Evolutionary conservation across 2,329 filamentous ascomycete genomes (phyloP).

Genomic region (Lanzia echinophila): DNA sequence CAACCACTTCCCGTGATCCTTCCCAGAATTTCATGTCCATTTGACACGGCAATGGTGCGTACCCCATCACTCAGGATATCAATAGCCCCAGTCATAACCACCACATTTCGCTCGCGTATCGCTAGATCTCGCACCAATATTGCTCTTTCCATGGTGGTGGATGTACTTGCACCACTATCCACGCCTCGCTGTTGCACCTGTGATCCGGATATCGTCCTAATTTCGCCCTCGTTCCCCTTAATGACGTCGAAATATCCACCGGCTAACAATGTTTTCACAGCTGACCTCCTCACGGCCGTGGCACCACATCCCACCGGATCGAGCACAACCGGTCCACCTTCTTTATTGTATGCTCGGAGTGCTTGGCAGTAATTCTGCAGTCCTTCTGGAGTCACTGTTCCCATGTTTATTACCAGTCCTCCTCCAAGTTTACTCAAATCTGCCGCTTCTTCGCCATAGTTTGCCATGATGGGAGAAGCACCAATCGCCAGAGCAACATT

Average conservation of each 20-base stretch:
- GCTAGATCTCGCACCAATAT: constrained; percentile 61
- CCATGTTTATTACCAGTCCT: constrained; percentile 89
- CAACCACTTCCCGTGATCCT: constrained; percentile 77
- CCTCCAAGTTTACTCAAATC: constrained; percentile 75
- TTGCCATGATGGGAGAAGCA: constrained; percentile 90
- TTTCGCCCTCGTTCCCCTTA: constrained; percentile 91
- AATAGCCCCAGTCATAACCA: constrained; percentile 73
- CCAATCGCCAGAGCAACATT: constrained; percentile 82
- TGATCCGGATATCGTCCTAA: constrained; percentile 61
- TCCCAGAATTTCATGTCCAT: constrained; percentile 68
- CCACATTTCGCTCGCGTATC: constrained; percentile 58
- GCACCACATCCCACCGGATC: constrained; percentile 91
- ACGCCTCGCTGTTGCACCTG: constrained; percentile 70
- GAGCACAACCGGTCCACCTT: constrained; percentile 68
- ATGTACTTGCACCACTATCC: constrained; percentile 59
- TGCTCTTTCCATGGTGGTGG: constrained; percentile 49
- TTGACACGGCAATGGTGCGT: constrained; percentile 60
- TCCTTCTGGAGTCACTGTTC: constrained; percentile 73
- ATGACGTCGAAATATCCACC: constrained; percentile 78
- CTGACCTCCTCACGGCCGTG: constrained; percentile 63
- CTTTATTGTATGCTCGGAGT: constrained; percentile 72
- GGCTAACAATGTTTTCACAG: constrained; percentile 63
- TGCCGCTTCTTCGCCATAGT: constrained; percentile 71
- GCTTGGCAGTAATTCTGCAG: constrained; percentile 67
- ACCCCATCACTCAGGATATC: constrained; percentile 74